Conservation (phyloP, 2,329 filamentous ascomycete species). For the Xylariaceae sp. region DNA sequence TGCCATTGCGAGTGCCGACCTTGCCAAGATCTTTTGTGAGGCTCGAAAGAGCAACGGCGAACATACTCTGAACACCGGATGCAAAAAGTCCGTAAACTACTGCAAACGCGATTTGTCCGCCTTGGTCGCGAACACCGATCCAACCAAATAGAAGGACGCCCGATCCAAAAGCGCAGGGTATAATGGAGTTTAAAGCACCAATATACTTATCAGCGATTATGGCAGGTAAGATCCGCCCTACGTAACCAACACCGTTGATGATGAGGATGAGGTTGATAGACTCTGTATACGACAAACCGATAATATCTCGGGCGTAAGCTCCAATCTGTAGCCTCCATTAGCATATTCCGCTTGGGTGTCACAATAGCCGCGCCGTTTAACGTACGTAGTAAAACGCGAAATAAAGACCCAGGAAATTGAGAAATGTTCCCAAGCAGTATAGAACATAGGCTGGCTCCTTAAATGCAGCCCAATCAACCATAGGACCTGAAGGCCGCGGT, state of each 20-base stretch:
- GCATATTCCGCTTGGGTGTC: neutral
- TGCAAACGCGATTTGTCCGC: slow-evolving; percentile 1
- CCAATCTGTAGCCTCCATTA: slow-evolving; percentile 1
- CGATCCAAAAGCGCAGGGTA: slow-evolving; percentile 3
- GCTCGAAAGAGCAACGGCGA: slow-evolving; percentile 17
- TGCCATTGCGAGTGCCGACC: slow-evolving; percentile 19
- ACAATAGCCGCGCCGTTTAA: neutral
- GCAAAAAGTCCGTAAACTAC: slow-evolving; percentile 22
- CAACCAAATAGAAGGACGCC: slow-evolving; percentile 15
- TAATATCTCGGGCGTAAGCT: slow-evolving; percentile 10
- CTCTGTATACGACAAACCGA: slow-evolving; percentile 3
- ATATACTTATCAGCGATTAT: slow-evolving; percentile 14
- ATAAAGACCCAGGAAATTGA: slow-evolving; percentile 16
- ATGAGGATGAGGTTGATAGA: slow-evolving; percentile 18
- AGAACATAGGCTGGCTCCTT: slow-evolving; percentile 12
- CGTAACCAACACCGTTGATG: slow-evolving; percentile 16
- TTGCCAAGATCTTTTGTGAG: slow-evolving; percentile 24
- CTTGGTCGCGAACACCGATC: slow-evolving; percentile 1
- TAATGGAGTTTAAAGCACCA: slow-evolving; percentile 13
- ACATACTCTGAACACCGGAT: slow-evolving; percentile 23
- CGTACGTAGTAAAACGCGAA: slow-evolving; percentile 18
- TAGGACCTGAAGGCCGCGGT: slow-evolving; percentile 9
- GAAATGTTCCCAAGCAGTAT: slow-evolving; percentile 13
- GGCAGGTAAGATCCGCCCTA: slow-evolving; percentile 12
- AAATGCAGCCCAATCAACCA: slow-evolving; percentile 13